Conservation (phyloP, 2,329 filamentous ascomycete species). For the Talaromyces atroroseus region DNA sequence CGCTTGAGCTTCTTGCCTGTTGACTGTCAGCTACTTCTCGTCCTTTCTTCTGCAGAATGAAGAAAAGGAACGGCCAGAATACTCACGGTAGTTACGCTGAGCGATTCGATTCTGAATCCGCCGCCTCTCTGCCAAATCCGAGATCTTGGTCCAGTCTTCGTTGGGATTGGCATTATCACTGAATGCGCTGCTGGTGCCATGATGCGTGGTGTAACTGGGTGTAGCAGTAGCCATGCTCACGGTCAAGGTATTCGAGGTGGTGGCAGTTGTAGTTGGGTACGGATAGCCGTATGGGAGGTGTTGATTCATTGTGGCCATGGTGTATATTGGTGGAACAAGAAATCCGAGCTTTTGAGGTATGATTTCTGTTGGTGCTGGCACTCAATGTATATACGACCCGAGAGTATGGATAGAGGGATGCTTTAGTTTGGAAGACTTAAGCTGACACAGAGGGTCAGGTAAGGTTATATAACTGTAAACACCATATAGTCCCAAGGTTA, state of each 20-base stretch:
- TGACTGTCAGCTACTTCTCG: background rate
- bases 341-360: background rate
- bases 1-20: conserved; percentile 63
- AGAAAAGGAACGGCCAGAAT: background rate
- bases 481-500: background rate
- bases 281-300: conserved; percentile 1
- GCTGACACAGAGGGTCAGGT: background rate
- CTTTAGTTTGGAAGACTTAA: background rate
- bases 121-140: conserved; percentile 86
- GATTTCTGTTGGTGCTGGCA: background rate
- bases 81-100: conserved; percentile 89
- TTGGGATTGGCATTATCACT: conserved; percentile 90
- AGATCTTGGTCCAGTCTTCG: conserved; percentile 99
- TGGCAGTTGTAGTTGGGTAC: background rate
- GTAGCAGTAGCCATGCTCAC: conserved; percentile 26
- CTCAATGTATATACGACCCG: background rate
- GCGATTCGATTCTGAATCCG: conserved; percentile 97
- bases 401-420: background rate
- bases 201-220: conserved; percentile 55
- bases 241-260: conserved; percentile 15
- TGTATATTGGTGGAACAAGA: background rate
- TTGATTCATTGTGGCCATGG: conserved; percentile 7
- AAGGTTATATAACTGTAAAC: background rate
- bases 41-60: background rate
- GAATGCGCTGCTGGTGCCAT: conserved; percentile 88